Conservation (phyloP, 1,284 basidiomycete species). For the Coniferiporia sulphurascens region DNA sequence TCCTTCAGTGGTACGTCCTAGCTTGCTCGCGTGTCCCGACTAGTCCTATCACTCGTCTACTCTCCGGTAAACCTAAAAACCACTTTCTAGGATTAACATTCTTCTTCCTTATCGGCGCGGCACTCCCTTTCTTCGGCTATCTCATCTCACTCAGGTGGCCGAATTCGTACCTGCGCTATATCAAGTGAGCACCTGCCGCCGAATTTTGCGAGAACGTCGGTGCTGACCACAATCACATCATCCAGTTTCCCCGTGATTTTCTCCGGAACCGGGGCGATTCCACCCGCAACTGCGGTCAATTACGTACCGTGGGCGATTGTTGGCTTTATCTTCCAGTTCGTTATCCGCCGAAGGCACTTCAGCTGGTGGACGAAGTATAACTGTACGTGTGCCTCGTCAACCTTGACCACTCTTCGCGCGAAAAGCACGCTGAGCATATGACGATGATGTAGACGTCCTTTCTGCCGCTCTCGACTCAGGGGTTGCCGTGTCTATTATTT, state of each 20-base stretch:
- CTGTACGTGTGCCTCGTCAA: constrained; percentile 18
- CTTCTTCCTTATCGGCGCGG: constrained; percentile 55
- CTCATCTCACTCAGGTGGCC: constrained; percentile 39
- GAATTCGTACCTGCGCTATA: constrained; percentile 39
- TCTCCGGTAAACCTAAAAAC: neutral
- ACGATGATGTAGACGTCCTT: constrained; percentile 23
- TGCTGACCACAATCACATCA: neutral
- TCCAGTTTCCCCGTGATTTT: constrained; percentile 47
- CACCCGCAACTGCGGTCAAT: constrained; percentile 43
- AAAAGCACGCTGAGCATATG: neutral
- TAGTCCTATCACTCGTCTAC: too few relatives aligned
- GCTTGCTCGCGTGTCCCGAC: neutral
- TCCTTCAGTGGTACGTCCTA: neutral
- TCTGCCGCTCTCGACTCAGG: constrained; percentile 29
- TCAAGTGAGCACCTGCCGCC: constrained; percentile 34
- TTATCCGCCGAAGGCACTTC: constrained; percentile 37
- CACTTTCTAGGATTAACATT: constrained; percentile 29
- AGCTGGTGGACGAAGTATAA: constrained; percentile 45
- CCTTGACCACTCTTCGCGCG: neutral
- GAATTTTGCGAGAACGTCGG: neutral
- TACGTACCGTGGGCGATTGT: constrained; percentile 36
- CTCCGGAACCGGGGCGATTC: constrained; percentile 47
- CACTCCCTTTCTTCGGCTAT: constrained; percentile 38
- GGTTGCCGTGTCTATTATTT: constrained; percentile 25
- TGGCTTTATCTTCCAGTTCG: constrained; percentile 42